Evolutionary conservation across 495 filamentous ascomycete species (phyloP).

Genomic region (Hypoxylon trugodes): DNA sequence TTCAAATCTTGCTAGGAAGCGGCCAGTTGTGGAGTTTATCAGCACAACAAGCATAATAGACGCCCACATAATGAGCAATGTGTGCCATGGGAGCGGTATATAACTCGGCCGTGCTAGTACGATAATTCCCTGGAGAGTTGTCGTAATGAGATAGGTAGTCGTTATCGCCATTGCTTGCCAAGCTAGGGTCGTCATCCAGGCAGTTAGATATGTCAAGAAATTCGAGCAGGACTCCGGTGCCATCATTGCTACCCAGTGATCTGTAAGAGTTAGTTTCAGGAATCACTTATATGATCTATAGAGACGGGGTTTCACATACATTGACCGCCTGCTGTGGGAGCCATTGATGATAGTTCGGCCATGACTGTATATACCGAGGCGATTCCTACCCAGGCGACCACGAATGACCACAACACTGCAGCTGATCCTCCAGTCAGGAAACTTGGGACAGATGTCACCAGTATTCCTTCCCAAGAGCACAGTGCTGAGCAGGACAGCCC

Average conservation of each 20-base stretch:
- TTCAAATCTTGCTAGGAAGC: constrained; percentile 55
- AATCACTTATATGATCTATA: not conserved
- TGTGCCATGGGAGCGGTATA: constrained; percentile 40
- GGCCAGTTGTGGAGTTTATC: constrained; percentile 53
- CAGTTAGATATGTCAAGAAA: constrained; percentile 38
- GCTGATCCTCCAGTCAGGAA: constrained; percentile 60
- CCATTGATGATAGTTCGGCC: constrained; percentile 59
- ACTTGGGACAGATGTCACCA: constrained; percentile 32
- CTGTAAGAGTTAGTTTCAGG: constrained; percentile 7
- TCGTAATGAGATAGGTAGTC: constrained; percentile 20
- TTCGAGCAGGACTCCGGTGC: constrained; percentile 20
- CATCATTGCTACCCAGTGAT: constrained; percentile 37
- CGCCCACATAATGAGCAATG: constrained; percentile 56
- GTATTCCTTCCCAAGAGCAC: constrained; percentile 55
- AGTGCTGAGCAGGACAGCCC: constrained; percentile 58
- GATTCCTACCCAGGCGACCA: constrained; percentile 60
- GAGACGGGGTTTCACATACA: constrained; percentile 20
- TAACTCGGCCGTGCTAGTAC: constrained; percentile 51
- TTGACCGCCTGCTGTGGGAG: constrained; percentile 41
- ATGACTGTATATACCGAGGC: constrained; percentile 57
- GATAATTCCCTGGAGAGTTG: constrained; percentile 47
- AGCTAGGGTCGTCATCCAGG: constrained; percentile 33
- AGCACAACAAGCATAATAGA: constrained; percentile 48
- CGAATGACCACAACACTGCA: constrained; percentile 60
- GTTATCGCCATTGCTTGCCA: constrained; percentile 31